Base-by-base conservation (phyloP, 768 basidiomycete genomes). In the Termitomyces sp. region DNA sequence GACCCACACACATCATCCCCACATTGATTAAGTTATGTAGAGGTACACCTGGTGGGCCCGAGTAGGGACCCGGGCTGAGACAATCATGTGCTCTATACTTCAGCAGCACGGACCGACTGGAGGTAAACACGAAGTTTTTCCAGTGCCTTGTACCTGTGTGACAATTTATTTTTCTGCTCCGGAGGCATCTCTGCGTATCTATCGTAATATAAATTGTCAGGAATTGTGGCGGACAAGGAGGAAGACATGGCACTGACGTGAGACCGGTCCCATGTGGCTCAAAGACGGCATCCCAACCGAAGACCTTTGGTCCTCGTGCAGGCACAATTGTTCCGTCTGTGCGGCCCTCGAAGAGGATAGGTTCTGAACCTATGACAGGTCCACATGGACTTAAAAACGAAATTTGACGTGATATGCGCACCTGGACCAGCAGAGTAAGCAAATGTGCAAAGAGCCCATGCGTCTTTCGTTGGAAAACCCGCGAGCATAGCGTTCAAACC, bases 401-500 rank as follows among this genome's bases (percentile, higher is more conserved):
- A n/a, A n/a, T 2, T 19, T 9, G 16, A 19, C 10, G n/a, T n/a
- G n/a, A n/a, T n/a, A 51, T 34, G 25, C 57, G 27, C 64, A 67
- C 83, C 85, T 25, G 94, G 93, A 0, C 94, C 93, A 0, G 86
- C 76, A 39, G 88, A 89, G 68, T 97, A 98, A 6, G 95, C 96
- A 63, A 98, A 98, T 2, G 97, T 98, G 72, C 96, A 98, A 7
- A 98, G 76, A 0, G 96, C 95, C 64, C 88, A 89, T 0, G 97
- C 97, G 12, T 79, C 82, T 56, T 81, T 89, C 0, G 84, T 88
- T 0, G 79, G 73, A 66, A 98, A 98, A 11, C 83, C 84, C 9
- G 72, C 79, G 16, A 98, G 81, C 66, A 99, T 74, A 47, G 77
- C 86, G 68, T 97, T 95, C 21, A 99, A 76, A 75, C 96, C 96